Conservation (phyloP, 2,329 filamentous ascomycete species). For the Dothideomycetes sp. region DNA sequence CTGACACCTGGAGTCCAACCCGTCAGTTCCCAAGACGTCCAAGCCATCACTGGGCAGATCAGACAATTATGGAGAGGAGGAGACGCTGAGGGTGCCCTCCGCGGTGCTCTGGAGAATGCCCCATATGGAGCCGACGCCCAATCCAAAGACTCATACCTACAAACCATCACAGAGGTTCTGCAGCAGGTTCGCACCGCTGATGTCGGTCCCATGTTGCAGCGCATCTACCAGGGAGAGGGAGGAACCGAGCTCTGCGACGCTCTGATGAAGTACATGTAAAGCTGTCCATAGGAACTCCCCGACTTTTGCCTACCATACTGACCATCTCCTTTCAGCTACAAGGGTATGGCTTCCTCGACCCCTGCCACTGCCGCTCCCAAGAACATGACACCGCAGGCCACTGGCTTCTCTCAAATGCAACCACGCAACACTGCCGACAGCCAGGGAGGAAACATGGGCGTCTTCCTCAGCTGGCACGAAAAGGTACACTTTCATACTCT, state of each 20-base stretch:
- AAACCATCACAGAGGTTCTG: slow-evolving; percentile 83
- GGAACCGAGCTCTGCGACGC: slow-evolving; percentile 83
- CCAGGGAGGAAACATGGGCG: slow-evolving; percentile 85
- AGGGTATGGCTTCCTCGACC: slow-evolving; percentile 60
- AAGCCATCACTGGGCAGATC: slow-evolving; percentile 69
- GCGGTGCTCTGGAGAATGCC: slow-evolving; percentile 73
- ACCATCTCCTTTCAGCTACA: slow-evolving; percentile 53
- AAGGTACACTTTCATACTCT: slow-evolving; percentile 44
- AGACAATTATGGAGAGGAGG: slow-evolving; percentile 80
- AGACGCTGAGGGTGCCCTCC: slow-evolving; percentile 77
- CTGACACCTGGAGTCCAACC: slow-evolving; percentile 70
- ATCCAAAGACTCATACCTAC: slow-evolving; percentile 68
- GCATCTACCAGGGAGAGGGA: slow-evolving; percentile 67
- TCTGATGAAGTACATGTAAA: slow-evolving; percentile 94
- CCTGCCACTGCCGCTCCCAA: slow-evolving; percentile 24
- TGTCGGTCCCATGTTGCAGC: slow-evolving; percentile 79
- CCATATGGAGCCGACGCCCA: slow-evolving; percentile 54
- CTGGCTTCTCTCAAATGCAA: slow-evolving; percentile 78
- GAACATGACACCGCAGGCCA: slow-evolving; percentile 62
- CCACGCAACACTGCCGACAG: slow-evolving; percentile 50
- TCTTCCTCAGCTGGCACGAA: slow-evolving; percentile 96
- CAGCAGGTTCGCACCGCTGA: slow-evolving; percentile 94
- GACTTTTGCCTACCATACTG: neutral
- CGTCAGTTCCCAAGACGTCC: slow-evolving; percentile 67
- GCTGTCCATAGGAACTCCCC: slow-evolving; percentile 17